Percentiles rank a stretch among this genome's conserved stretches.
Conservation (phyloP, 2,329 filamentous ascomycete species). For the Exophiala oligosperma region DNA sequence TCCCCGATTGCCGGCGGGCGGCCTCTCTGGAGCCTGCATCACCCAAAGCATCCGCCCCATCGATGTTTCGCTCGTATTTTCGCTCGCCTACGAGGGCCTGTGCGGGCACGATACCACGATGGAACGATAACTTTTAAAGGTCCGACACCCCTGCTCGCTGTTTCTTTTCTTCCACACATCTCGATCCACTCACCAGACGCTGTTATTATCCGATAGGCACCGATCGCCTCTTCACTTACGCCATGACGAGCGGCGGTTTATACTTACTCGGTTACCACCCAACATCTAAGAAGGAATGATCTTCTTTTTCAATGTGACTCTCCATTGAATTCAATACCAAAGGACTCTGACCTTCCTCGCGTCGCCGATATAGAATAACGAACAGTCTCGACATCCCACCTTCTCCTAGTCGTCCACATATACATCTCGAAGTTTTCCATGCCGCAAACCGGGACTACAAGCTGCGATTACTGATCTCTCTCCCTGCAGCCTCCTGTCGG, state of each 20-base stretch:
- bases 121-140: slow-evolving; percentile 12
- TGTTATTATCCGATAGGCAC: slow-evolving; percentile 12
- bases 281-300: background rate
- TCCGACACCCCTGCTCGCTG: slow-evolving; percentile 8
- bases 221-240: background rate
- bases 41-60: slow-evolving; percentile 8
- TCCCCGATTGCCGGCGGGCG: slow-evolving; percentile 12
- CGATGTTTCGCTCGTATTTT: slow-evolving; percentile 17
- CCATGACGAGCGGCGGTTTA: slow-evolving; percentile 8
- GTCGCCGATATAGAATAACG: too few species aligned
- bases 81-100: slow-evolving; percentile 11
- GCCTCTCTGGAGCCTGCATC: background rate
- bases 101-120: slow-evolving; percentile 13
- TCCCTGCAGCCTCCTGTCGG: too few species aligned
- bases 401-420: too few species aligned
- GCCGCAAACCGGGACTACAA: too few species aligned
- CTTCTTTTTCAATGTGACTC: background rate
- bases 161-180: slow-evolving; percentile 4
- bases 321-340: too few species aligned
- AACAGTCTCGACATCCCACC: too few species aligned
- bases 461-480: too few species aligned
- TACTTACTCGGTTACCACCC: slow-evolving; percentile 3
- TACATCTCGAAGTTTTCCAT: too few species aligned
- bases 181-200: slow-evolving; percentile 12
- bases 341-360: too few species aligned